Percentiles rank a stretch among this genome's conserved stretches.
Evolutionary conservation across 768 basidiomycete species (phyloP).

Genomic region (Fomitopsis pulvina): DNA sequence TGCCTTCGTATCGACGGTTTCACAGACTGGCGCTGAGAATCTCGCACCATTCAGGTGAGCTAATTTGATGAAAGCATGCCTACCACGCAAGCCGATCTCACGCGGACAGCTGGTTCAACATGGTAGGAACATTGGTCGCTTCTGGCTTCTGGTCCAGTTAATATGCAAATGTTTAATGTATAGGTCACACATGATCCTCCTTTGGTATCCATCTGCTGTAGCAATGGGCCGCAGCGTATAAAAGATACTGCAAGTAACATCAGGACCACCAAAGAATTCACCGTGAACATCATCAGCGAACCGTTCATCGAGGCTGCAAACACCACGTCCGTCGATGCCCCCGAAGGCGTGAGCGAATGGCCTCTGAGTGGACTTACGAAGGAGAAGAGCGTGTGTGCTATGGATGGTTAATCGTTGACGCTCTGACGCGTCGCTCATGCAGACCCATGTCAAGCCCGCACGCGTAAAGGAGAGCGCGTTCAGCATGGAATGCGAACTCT

Average conservation of each 20-base stretch:
- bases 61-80: background rate
- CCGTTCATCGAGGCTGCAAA: conserved; percentile 36
- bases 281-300: conserved; percentile 53
- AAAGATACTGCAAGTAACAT: conserved; percentile 45
- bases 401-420: no score
- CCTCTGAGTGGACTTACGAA: conserved; percentile 35
- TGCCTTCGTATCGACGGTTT: conserved; percentile 35
- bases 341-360: conserved; percentile 34
- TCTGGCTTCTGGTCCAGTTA: background rate
- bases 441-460: conserved; percentile 34
- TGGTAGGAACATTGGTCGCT: conserved; percentile 5
- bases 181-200: conserved; percentile 35
- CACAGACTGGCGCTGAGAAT: conserved; percentile 27
- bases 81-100: background rate
- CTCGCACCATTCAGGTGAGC: conserved; percentile 36
- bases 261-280: conserved; percentile 40
- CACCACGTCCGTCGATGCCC: conserved; percentile 30
- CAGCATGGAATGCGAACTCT: conserved; percentile 41
- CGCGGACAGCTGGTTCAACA: conserved; percentile 16
- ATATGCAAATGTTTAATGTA: background rate
- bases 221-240: conserved; percentile 13
- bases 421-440: background rate
- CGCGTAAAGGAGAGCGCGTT: conserved; percentile 41
- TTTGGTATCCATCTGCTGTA: conserved; percentile 35
- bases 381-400: conserved; percentile 26